Percentiles rank a stretch among this genome's conserved stretches.
These are phyloP conservation scores for Platanus orientalis DNA, from an alignment of 164 flowering plant genomes.

Conservation along the genomic window DNA sequence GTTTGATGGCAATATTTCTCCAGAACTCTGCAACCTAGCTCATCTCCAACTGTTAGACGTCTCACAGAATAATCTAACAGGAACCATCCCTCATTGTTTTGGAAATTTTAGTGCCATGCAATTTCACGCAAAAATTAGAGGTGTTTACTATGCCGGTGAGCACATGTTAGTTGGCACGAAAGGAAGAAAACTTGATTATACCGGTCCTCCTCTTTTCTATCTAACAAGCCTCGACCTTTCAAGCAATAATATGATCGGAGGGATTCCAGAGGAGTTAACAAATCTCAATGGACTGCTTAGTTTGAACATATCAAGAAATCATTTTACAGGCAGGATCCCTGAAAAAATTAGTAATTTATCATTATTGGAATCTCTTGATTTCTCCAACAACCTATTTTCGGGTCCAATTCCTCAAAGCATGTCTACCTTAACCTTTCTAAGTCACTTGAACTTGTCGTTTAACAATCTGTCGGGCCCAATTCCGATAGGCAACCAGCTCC, in stretches of 20 bases:
- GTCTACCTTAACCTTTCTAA: too few relatives aligned
- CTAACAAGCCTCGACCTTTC: slow-evolving; percentile 13
- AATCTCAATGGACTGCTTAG: background rate
- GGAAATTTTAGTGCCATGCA: background rate
- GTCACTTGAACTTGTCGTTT: background rate
- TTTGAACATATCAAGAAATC: slow-evolving; percentile 15
- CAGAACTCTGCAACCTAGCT: slow-evolving; percentile 1
- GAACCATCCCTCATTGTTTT: slow-evolving; percentile 5
- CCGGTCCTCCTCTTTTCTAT: background rate
- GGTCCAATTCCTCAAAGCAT: background rate
- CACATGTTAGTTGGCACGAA: background rate
- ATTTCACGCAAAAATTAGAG: background rate
- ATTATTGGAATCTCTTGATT: background rate
- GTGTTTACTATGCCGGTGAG: background rate
- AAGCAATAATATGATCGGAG: slow-evolving; percentile 12
- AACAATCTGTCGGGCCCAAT: slow-evolving; percentile 1
- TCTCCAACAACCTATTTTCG: background rate
- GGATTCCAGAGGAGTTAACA: background rate
- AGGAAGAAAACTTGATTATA: background rate
- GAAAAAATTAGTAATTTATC: background rate
- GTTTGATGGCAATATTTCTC: slow-evolving; percentile 5
- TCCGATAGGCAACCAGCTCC: slow-evolving; percentile 1
- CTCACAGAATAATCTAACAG: slow-evolving; percentile 16
- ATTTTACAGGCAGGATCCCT: background rate
- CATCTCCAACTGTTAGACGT: slow-evolving; percentile 27